Base-by-base conservation (phyloP, 116 monocot species). In the Dioscorea cayenensis region DNA sequence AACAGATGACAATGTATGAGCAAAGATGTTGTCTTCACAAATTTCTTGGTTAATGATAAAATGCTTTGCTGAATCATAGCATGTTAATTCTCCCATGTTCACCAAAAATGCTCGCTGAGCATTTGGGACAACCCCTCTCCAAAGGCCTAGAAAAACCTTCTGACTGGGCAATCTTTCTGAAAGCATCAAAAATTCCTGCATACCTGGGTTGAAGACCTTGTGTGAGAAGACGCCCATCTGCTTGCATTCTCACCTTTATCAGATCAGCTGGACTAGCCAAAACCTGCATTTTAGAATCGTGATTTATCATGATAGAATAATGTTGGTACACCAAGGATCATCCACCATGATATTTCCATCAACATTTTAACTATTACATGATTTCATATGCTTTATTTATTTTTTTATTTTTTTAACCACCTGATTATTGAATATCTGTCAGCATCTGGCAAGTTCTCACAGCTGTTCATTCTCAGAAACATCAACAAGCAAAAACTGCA, bases 191-290 rank as follows among this genome's bases (percentile, higher is more conserved):
- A 0, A 87, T 69, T 22, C 89, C 82, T 11, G 79, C 38, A 64
- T 95, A 95, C 65, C 90, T 77, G 10, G 83, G 81, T 22, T 78
- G 76, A 16, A 76, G 66, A n/a, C 82, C 84, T 75, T 80, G 82
- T 66, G 72, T 72, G 10, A 79, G 1, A 28, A 83, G 75, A 28
- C 14, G 67, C 37, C 89, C 78, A 71, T 89, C 92, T 51, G 87
- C 92, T 87, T 95, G 95, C 95, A 95, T 95, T 66, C 95, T 87
- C 22, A 95, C 95, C 68, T 95, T 95, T 60, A 95, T 79, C 21
- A 95, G 92, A 82, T 95, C 92, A 36, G 89, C 92, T 17, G 95
- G 92, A 72, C 89, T 92, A 27, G 92, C 89, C 21, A 87, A 67
- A 65, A 87, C 67, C 95, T 95, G 81, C 68, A 80, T 67, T 71